phyloP scores from a whole-genome alignment of 139 green algal genomes.

The Picocystis salinarum region DNA sequence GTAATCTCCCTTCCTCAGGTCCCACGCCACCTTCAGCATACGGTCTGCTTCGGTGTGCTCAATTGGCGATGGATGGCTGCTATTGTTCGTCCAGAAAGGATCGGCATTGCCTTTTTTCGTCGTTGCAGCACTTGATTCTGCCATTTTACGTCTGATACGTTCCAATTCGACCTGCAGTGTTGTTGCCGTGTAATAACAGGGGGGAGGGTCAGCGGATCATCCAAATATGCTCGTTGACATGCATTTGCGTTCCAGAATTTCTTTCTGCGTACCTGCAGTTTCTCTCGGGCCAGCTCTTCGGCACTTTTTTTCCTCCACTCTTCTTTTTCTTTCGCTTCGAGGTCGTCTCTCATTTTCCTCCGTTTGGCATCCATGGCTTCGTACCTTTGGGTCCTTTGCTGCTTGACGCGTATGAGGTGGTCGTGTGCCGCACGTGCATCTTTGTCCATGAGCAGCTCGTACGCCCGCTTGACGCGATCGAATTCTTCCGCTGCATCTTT shows the following conservation, averaged over 20 bases:
- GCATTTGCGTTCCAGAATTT: too few species aligned
- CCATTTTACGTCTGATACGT: too few species aligned
- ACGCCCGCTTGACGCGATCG: conserved; percentile 53
- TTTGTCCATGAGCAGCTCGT: conserved; percentile 51
- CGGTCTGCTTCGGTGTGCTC: too few species aligned
- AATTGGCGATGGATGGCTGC: too few species aligned
- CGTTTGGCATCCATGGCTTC: conserved; percentile 30
- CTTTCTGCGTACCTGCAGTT: too few species aligned
- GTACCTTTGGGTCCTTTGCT: conserved; percentile 9
- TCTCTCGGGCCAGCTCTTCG: background rate
- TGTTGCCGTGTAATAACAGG: too few species aligned
- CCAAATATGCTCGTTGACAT: too few species aligned
- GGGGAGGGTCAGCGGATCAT: too few species aligned
- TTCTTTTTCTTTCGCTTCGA: conserved; percentile 35
- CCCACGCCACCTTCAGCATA: background rate
- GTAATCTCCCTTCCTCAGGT: background rate
- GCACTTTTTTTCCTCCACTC: background rate
- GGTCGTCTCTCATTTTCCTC: conserved; percentile 48
- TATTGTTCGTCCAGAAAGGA: too few species aligned
- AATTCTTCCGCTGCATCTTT: conserved; percentile 53
- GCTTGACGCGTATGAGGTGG: conserved; percentile 10
- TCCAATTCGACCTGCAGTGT: too few species aligned
- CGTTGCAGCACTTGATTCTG: too few species aligned
- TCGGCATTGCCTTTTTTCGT: too few species aligned
- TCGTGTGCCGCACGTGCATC: conserved; percentile 44